Evolutionary conservation across 1,139 yeast species (phyloP), one percentile per base, ranked within the genome.

Genomic region (Kurtzmaniella quercitrusa): DNA sequence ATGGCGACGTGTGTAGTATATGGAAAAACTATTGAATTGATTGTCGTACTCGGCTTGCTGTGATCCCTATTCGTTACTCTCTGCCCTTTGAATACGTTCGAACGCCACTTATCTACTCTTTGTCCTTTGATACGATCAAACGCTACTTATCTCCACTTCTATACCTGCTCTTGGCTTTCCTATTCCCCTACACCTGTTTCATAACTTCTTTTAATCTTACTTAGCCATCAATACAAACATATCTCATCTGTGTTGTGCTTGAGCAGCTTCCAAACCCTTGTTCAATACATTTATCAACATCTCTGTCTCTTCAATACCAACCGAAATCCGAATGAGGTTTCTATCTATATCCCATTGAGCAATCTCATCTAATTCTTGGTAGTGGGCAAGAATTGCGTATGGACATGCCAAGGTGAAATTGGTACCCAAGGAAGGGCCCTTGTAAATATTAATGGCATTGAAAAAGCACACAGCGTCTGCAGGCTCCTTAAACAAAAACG

Each of bases 401-500:
- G 98, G 98, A 58, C 95, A 89, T 3, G 89, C 91, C 55, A 91
- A 71, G 0, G 98, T 89, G 67, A 90, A 89, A 62, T 89, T 93
- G 0, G 98, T 90, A 4, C 98, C 98, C 53, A 93, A 73, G 15
- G 95, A 86, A 3, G 98, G 98, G 2, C 98, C 98, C 63, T 93
- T 93, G 50, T 93, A 88, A 46, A 91, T 68, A 41, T 77, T 72
- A 41, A 87, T 77, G 2, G 81, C 73, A 62, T 93, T 86, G 67
- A 85, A 93, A 59, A 93, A 93, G 24, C 68, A 70, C 38, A 75
- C 73, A 0, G 96, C 96, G 52, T 80, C 81, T 11, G 70, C 67
- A 9, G 85, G 81, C 9, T 81, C 73, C 43, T 81, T 66, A 65
- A 93, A 89, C 9, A 86, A 76, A 44, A 93, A 70, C 6, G 96